Base-by-base conservation (phyloP, 805 yeast species). In the Metschnikowia henanensis region DNA sequence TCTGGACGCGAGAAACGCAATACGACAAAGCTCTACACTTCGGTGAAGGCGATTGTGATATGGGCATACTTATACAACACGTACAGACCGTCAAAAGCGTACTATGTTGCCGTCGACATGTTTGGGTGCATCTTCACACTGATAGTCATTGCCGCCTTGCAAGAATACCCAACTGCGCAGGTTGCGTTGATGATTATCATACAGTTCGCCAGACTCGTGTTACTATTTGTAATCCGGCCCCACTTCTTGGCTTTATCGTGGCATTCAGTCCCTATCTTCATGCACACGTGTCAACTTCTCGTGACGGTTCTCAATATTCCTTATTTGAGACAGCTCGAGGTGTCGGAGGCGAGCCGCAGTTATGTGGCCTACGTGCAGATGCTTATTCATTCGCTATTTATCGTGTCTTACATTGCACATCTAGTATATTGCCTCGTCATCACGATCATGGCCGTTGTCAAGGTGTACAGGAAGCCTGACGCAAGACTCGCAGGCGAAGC, bases 21-120 rank as follows among this genome's bases (percentile, higher is more conserved):
- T 10, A 51, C 64, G 15, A 41, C 62, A 3, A 59, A 60, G 46
- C 51, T 79, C 5, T 79, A 78, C 51, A 70, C 80, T 3, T 76
- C 81, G 1, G 61, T 76, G 42, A 69, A 65, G 40, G 60, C 70
- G 5, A 70, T 78, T 30, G 62, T 76, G 39, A 41, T 70, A 3
- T 79, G 81, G 81, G 68, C 75, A 4, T 61, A 63, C 36, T 53
- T 67, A 19, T 79, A 77, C 55, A 64, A 68, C 41, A 60, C 64
- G 15, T 75, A 70, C 54, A 65, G 68, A 19, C 80, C 82, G 1
- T 56, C 63, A 13, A 60, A 62, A 45, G 65, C 72, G 1, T 60
- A 57, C 39, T 77, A 61, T 49, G 65, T 70, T 12, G 50, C 66
- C 2, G 50, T 70, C 26, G 79, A 76, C 30, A 55, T 61, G 10